Conservation (phyloP, 1,284 basidiomycete species). For the Ceratobasidium sp. region DNA sequence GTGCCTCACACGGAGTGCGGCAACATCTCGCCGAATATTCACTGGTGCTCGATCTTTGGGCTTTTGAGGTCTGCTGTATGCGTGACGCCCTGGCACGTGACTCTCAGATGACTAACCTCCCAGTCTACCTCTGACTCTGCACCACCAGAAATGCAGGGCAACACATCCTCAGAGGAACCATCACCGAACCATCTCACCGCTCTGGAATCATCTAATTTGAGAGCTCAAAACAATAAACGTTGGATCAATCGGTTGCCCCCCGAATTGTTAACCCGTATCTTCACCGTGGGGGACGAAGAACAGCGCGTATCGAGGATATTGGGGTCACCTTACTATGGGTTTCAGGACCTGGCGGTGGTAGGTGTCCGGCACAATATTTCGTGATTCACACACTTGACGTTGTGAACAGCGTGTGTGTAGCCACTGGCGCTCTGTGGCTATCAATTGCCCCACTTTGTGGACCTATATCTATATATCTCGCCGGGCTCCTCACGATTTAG, state of each 20-base stretch:
- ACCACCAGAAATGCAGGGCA: too few relatives aligned
- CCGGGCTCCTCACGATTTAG: background rate
- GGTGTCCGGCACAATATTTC: background rate
- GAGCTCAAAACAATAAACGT: background rate
- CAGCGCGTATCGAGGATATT: slow-evolving; percentile 1
- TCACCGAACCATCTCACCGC: background rate
- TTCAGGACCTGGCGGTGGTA: slow-evolving; percentile 21
- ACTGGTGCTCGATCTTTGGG: too few relatives aligned
- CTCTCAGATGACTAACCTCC: too few relatives aligned
- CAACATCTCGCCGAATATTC: too few relatives aligned
- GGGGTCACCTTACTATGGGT: background rate
- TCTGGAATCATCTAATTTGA: background rate
- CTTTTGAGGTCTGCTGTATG: too few relatives aligned
- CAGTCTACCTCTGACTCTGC: too few relatives aligned
- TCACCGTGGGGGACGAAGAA: slow-evolving; percentile 6
- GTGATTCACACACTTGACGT: background rate
- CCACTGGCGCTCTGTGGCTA: slow-evolving; percentile 29
- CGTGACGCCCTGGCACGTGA: too few relatives aligned
- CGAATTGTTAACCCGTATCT: slow-evolving; percentile 18
- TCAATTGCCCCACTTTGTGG: slow-evolving; percentile 19
- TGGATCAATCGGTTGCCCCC: slow-evolving; percentile 12
- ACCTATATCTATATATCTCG: slow-evolving; percentile 35
- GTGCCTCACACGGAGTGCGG: too few relatives aligned
- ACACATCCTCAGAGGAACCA: background rate
- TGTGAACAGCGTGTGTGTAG: slow-evolving; percentile 12